Conservation (phyloP, 2,329 filamentous ascomycete genomes). For the Diplodia seriata region DNA sequence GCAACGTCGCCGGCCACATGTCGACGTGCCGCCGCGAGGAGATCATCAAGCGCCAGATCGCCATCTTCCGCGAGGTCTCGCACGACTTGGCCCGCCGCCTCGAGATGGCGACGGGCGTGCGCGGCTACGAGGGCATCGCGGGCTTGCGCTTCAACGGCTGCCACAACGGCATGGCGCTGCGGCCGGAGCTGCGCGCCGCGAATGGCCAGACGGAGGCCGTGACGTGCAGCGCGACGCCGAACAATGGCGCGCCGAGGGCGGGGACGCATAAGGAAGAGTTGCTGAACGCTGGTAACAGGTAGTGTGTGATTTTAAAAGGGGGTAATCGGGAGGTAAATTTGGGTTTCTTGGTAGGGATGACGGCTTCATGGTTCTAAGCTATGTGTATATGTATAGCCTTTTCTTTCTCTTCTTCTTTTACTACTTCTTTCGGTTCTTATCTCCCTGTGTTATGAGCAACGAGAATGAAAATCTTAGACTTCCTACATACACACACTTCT, state of each 20-base stretch:
- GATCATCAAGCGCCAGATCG: constrained; percentile 69
- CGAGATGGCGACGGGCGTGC: constrained; percentile 68
- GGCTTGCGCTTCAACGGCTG: constrained; percentile 65
- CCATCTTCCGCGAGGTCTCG: constrained; percentile 69
- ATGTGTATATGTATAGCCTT: no score
- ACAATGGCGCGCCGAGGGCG: constrained; percentile 58
- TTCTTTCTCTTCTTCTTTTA: no score
- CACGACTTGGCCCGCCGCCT: constrained; percentile 64
- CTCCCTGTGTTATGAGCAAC: no score
- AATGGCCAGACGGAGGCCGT: constrained; percentile 56
- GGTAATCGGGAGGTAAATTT: no score
- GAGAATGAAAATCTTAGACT: no score
- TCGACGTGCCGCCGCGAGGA: constrained; percentile 63
- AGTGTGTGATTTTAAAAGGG: no score
- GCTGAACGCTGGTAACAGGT: neutral
- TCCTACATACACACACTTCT: no score
- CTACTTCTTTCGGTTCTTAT: no score
- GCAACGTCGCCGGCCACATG: constrained; percentile 69
- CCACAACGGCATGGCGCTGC: constrained; percentile 66
- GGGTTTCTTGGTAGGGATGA: no score
- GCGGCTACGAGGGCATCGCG: constrained; percentile 65
- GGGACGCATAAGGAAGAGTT: constrained; percentile 50
- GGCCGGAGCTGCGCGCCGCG: constrained; percentile 54
- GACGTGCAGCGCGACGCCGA: constrained; percentile 43
- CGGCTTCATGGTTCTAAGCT: no score